These are phyloP conservation scores for Syncephalis fuscata DNA, from an alignment of 371 early-diverging fungal species.

Conservation along the genomic window DNA sequence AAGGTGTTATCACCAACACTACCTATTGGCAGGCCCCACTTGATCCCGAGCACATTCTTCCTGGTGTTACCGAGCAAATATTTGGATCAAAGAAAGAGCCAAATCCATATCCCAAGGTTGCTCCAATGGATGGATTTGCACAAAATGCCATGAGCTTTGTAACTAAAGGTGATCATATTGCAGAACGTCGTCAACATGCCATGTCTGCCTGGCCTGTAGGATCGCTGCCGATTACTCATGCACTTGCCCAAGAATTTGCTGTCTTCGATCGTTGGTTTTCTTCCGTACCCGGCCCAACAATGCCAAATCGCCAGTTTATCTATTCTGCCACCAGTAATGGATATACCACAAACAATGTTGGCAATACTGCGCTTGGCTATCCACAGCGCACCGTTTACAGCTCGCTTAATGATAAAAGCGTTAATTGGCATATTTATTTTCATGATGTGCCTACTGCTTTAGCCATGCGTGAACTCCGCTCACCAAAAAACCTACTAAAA, in stretches of 20 bases:
- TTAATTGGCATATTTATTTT: too few species aligned
- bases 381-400: constrained; percentile 14
- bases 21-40: constrained; percentile 8
- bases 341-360: not conserved
- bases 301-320: constrained; percentile 16
- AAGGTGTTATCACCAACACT: constrained; percentile 10
- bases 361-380: constrained; percentile 6
- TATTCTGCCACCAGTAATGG: constrained; percentile 12
- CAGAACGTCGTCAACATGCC: constrained; percentile 8
- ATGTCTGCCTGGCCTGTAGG: constrained; percentile 13
- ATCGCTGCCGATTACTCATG: constrained; percentile 11
- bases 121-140: constrained; percentile 15
- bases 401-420: constrained; percentile 4
- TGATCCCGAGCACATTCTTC: constrained; percentile 13
- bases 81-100: constrained; percentile 7
- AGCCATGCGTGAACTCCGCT: not conserved
- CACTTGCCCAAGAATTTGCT: constrained; percentile 13
- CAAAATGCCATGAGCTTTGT: constrained; percentile 6
- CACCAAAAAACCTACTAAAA: constrained; percentile 1
- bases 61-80: constrained; percentile 10
- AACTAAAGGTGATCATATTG: constrained; percentile 6
- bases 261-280: constrained; percentile 13
- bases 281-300: constrained; percentile 15
- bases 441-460: too few species aligned
- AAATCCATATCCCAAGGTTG: not conserved